Evolutionary conservation across 2,329 filamentous ascomycete species (phyloP), one percentile per base, ranked within the genome.

Genomic region (Ophiostoma triangulosporum): DNA sequence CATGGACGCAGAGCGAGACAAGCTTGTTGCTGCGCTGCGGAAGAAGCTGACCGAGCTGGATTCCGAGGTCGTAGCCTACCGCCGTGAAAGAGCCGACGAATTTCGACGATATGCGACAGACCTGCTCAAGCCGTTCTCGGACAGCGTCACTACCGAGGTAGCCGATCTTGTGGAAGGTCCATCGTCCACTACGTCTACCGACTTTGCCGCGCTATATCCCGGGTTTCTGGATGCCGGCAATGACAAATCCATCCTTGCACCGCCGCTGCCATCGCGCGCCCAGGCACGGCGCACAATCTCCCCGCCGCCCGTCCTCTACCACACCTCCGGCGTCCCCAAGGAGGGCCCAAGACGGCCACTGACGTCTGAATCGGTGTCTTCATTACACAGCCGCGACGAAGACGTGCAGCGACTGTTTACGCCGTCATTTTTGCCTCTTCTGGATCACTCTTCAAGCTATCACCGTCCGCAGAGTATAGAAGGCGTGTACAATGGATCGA

Each of bases 361-460:
- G 22, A 20, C 48, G 3, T 11, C 27, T 22, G 62, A 68, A 31
- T 7, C 46, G 2, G 29, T 50, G 7, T 43, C 48, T 11, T 51
- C 48, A 3, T 26, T 33, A 62, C 68, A 35, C 27, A n/a, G 26
- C 55, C 73, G 76, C 56, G 78, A 83, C 59, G 68, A 69, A 62
- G 78, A 82, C 59, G 75, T 84, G 58, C 73, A 74, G 58, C 80
- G 80, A 57, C 66, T 84, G 56, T 83, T 84, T 62, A 82, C 75
- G 33, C 80, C 80, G 27, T 75, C 68, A 57, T 84, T 77, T 61
- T 71, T 84, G 53, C 79, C 80, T 45, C 68, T 84, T 53, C 73
- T 84, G 53, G 80, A 81, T 59, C 70, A 70, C 57, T 60, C 49
- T n/a, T 53, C 57, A 9, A 32, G 53, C 35, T 38, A 54, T 6